Percentiles rank a stretch among this genome's conserved stretches.
Evolutionary conservation across 176 grass and related monocot species (phyloP).

Genomic region (Oryza brachyantha): DNA sequence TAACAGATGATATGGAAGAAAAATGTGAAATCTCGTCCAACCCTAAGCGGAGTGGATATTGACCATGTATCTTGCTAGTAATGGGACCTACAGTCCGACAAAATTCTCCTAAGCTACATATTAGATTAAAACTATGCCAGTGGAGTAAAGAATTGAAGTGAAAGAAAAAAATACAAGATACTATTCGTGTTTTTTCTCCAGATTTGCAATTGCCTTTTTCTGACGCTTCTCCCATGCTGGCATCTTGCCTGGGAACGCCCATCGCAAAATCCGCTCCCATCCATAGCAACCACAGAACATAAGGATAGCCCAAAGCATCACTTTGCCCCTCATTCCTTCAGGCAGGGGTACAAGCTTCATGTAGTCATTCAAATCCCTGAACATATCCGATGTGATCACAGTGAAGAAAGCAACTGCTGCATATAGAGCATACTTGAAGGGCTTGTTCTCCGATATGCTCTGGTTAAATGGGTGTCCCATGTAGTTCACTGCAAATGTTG

Average conservation of each 20-base stretch:
- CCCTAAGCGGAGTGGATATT: slow-evolving; percentile 3
- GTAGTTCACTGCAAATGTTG: slow-evolving; percentile 99
- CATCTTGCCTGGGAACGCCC: slow-evolving; percentile 84
- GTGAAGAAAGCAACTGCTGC: slow-evolving; percentile 87
- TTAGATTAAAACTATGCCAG: slow-evolving; percentile 31
- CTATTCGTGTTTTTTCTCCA: slow-evolving; percentile 77
- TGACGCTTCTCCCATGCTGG: slow-evolving; percentile 80
- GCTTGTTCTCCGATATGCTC: slow-evolving; percentile 93
- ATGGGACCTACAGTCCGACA: slow-evolving; percentile 29
- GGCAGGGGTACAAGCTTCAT: slow-evolving; percentile 81
- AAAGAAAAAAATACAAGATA: slow-evolving; percentile 16
- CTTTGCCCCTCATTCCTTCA: slow-evolving; percentile 79
- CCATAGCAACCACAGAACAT: slow-evolving; percentile 93
- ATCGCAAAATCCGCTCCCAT: slow-evolving; percentile 88
- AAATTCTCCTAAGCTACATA: slow-evolving; percentile 57
- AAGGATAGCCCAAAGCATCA: slow-evolving; percentile 81
- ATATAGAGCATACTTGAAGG: slow-evolving; percentile 84
- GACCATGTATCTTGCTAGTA: slow-evolving; percentile 30
- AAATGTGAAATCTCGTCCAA: background rate
- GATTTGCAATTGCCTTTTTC: slow-evolving; percentile 58
- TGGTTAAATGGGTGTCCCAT: slow-evolving; percentile 96
- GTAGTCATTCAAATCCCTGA: slow-evolving; percentile 86
- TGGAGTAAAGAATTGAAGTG: slow-evolving; percentile 23
- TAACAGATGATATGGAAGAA: slow-evolving; percentile 27
- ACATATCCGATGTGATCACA: slow-evolving; percentile 90